Base-by-base conservation (phyloP, 1,284 basidiomycete genomes). In the Serendipita sp. region DNA sequence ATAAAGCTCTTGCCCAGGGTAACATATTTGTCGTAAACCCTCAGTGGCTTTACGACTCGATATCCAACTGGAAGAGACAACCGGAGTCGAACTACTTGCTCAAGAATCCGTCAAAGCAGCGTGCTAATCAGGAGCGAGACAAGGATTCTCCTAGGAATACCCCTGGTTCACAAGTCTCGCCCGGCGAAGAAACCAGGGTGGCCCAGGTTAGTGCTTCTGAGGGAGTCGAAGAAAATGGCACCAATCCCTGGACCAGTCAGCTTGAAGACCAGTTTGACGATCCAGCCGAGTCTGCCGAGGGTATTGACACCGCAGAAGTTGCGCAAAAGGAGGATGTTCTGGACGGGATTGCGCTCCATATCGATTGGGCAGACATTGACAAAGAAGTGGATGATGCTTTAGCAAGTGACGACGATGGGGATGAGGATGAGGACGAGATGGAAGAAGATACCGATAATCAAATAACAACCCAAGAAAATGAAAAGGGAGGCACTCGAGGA, bases 381-480 rank as follows among this genome's bases (percentile, higher is more conserved):
- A 82, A 88, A 66, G 91, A 93, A 72, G 86, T 93, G n/a, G 88
- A 93, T 64, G 90, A 85, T 44, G 87, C 87, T 42, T 83, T 91
- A 80, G 83, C 85, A 65, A 87, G 90, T 74, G 86, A 82, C 66
- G 85, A 87, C 60, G 71, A 72, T 66, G 87, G 87, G 50, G 70
- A 67, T 2, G 71, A 71, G 17, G 42, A 44, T 17, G 42, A 49
- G 45, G 79, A 77, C 29, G 75, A 74, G 5, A 72, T 72, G 38
- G 80, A 78, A 42, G 63, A 66, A 6, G 67, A 67, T 29, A 60
- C 58, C 35, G 13, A 41, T 41, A 13, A 41, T 13, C 38, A 41
- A 41, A 41, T 13, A 5, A 41, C 22, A 64, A 65, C 22, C 64
- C 64, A 68, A 64, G 26, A 69, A 66, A 60, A 67, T 66, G 61